A percentile compares a stretch with the other conserved stretches of the same genome.
These are phyloP conservation scores for Chenopodium album DNA, from an alignment of 148 eudicot genomes.

Conservation along the genomic window DNA sequence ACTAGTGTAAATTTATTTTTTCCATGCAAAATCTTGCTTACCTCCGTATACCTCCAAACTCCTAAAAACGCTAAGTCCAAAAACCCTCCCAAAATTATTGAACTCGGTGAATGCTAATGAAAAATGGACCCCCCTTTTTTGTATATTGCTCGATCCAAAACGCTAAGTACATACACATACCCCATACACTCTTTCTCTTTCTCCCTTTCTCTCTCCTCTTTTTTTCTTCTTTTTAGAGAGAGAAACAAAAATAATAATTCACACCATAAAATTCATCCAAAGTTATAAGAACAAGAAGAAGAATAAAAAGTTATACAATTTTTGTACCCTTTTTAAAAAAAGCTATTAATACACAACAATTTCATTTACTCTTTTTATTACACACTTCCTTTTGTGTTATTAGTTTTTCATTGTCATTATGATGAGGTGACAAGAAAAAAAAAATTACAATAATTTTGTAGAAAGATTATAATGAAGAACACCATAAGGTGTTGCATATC, in stretches of 20 bases:
- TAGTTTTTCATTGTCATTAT: neutral
- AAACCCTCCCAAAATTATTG: conserved; percentile 21
- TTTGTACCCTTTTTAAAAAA: neutral
- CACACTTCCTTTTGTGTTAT: neutral
- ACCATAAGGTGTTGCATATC: conserved; percentile 78
- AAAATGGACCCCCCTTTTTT: conserved; percentile 12
- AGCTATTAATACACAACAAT: conserved; percentile 13
- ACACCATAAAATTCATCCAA: conserved; percentile 33
- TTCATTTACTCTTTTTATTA: neutral
- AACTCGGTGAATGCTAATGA: conserved; percentile 20
- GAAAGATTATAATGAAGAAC: conserved; percentile 38
- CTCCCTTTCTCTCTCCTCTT: neutral
- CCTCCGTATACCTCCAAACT: conserved; percentile 25
- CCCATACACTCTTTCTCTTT: neutral
- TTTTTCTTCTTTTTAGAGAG: conserved; percentile 5
- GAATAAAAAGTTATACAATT: neutral
- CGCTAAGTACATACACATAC: conserved; percentile 14
- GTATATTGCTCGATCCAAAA: conserved; percentile 24
- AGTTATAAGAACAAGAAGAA: too few species aligned
- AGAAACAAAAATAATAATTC: conserved; percentile 31
- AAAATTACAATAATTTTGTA: neutral
- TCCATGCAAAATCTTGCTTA: conserved; percentile 2
- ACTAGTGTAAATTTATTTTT: neutral
- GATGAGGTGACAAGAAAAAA: conserved; percentile 13
- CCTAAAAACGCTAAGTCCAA: conserved; percentile 21